A percentile compares a stretch with the other conserved stretches of the same genome.
These are phyloP conservation scores for Phanerodontia chrysosporium DNA, from an alignment of 768 basidiomycete genomes.

Conservation along the genomic window DNA sequence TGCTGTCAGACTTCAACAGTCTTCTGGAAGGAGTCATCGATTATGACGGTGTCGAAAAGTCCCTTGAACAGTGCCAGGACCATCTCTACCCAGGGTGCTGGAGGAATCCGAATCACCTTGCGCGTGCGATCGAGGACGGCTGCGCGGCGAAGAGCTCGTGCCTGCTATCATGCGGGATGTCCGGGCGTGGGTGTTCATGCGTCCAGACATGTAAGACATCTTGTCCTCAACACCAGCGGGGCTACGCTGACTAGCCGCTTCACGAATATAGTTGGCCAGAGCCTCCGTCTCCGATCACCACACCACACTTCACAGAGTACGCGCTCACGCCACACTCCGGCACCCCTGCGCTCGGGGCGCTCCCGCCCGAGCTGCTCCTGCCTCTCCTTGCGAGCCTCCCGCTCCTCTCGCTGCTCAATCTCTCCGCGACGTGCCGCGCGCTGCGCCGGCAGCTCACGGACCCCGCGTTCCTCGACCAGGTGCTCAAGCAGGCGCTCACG, in stretches of 20 bases:
- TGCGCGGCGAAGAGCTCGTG: neutral
- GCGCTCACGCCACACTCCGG: neutral
- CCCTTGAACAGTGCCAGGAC: constrained; percentile 4
- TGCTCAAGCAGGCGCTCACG: neutral
- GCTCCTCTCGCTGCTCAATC: neutral
- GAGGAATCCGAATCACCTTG: neutral
- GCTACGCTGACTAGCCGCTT: neutral
- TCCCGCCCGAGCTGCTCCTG: constrained; percentile 4
- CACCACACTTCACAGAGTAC: neutral
- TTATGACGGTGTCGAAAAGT: neutral
- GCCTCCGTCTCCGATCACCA: neutral
- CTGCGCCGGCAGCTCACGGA: neutral
- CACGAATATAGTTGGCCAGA: neutral
- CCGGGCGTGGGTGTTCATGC: constrained; percentile 8
- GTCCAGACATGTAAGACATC: neutral
- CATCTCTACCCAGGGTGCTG: neutral
- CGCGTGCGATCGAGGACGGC: neutral
- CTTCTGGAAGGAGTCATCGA: neutral
- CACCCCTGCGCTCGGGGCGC: neutral
- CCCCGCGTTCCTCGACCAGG: neutral
- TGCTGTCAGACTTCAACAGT: neutral
- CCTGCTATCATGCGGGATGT: constrained; percentile 1
- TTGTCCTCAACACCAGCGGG: neutral
- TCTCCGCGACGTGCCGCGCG: constrained; percentile 3
- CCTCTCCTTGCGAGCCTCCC: neutral